Base-by-base conservation (phyloP, 2,329 filamentous ascomycete genomes). In the Calonectria henricotiae region DNA sequence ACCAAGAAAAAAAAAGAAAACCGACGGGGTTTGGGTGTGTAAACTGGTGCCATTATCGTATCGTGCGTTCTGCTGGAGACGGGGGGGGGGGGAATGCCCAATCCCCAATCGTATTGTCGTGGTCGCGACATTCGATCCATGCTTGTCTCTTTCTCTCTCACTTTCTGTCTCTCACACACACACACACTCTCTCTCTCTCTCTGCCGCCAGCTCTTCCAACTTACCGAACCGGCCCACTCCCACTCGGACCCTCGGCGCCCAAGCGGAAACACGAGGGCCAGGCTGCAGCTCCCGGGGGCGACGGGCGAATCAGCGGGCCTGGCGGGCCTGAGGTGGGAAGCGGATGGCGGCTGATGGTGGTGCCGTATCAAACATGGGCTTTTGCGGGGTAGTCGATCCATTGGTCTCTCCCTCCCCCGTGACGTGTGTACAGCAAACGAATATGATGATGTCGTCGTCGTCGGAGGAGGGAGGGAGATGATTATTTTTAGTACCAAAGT, bases 311-410 rank as follows among this genome's bases (percentile, higher is more conserved):
- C 37, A 61, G 37, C 23, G 55, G 23, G 12, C 12, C 0, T 13
- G 39, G 39, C 39, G 39, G 55, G 55, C 44, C 55, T 61, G 55
- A 61, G 37, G 55, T 43, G 55, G 55, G 55, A 61, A 58, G 51
- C 51, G 15, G 49, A 13, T 11, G 15, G 51, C 2, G 4, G 54
- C 54, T 58, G 54, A 41, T 58, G 54, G 54, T 41, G 39, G 39
- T 32, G 39, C 44, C 55, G 55, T 61, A 61, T 61, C 17, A 37
- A 61, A 6, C 30, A 37, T 51, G 37, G 37, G 37, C 25, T 61
- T 61, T 61, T 61, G 55, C 55, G 55, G 55, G 55, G 55, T 61
- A 39, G 55, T 41, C 55, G 51, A 61, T 61, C 37, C 15, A 37
- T 37, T 37, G 35, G 35, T 37, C 35, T 37, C 35, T 37, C 9